Evolutionary conservation across 306 rosid genomes (phyloP).

Genomic region (Prunus armeniaca): DNA sequence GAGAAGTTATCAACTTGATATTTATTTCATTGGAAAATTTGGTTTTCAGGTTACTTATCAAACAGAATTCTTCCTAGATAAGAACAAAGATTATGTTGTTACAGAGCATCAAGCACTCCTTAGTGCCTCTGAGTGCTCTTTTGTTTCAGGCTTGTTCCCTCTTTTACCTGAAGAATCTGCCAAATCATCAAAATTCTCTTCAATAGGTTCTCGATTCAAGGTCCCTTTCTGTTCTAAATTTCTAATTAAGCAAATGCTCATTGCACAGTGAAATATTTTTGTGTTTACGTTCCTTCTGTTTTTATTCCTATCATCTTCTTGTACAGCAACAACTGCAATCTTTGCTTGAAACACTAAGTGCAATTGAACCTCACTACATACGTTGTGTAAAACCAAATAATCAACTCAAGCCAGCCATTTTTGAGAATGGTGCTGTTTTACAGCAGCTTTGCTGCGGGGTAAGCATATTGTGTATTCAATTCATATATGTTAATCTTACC

Average conservation of each 20-base stretch:
- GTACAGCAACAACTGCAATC: slow-evolving; percentile 85
- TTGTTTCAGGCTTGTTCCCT: slow-evolving; percentile 83
- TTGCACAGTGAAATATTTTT: background rate
- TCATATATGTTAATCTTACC: slow-evolving; percentile 13
- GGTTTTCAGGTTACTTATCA: slow-evolving; percentile 88
- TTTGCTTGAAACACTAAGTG: slow-evolving; percentile 87
- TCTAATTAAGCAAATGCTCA: slow-evolving; percentile 7
- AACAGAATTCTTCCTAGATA: slow-evolving; percentile 88
- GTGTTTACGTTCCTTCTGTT: slow-evolving; percentile 1
- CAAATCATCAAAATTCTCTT: slow-evolving; percentile 90
- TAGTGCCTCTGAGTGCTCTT: slow-evolving; percentile 71
- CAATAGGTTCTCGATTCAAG: slow-evolving; percentile 87
- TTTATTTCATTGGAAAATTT: slow-evolving; percentile 1
- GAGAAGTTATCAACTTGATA: background rate
- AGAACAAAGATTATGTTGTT: slow-evolving; percentile 94
- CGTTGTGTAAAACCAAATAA: slow-evolving; percentile 96
- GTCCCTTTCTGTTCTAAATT: slow-evolving; percentile 34
- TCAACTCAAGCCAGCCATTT: slow-evolving; percentile 81
- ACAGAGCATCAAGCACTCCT: slow-evolving; percentile 89
- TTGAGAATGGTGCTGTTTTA: slow-evolving; percentile 73
- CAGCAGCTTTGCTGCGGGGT: slow-evolving; percentile 96
- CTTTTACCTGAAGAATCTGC: slow-evolving; percentile 81
- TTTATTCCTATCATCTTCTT: slow-evolving; percentile 19
- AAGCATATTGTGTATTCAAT: slow-evolving; percentile 32
- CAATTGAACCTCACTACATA: slow-evolving; percentile 93